Evolutionary conservation across 1,284 basidiomycete genomes (phyloP).

Genomic region (Ceratobasidium sp.): DNA sequence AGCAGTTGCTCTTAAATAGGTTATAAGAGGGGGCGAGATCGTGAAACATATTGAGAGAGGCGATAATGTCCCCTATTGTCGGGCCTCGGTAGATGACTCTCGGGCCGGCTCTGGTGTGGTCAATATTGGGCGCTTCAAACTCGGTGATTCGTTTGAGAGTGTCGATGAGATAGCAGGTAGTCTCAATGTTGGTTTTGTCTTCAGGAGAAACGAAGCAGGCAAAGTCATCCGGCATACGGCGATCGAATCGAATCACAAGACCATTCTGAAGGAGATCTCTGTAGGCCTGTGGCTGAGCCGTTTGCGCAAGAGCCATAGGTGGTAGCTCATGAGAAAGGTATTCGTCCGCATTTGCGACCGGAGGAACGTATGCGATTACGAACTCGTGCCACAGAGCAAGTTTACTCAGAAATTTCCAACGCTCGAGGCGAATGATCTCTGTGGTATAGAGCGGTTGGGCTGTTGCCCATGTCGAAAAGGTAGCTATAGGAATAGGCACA

Average conservation of each 20-base stretch:
- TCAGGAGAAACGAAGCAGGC: not conserved
- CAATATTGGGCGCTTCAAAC: not conserved
- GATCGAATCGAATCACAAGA: not conserved
- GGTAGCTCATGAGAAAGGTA: not conserved
- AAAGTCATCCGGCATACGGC: not conserved
- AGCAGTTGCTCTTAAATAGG: not conserved
- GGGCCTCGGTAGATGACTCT: not conserved
- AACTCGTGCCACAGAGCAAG: not conserved
- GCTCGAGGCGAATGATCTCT: not conserved
- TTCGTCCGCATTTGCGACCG: not conserved
- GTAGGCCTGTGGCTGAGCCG: not conserved
- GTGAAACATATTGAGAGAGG: not conserved
- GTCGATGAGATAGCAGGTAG: not conserved
- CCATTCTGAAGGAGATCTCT: not conserved
- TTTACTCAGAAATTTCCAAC: not conserved
- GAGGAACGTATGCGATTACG: not conserved
- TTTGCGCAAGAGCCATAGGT: not conserved
- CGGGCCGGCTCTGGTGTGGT: not conserved
- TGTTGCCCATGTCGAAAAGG: not conserved
- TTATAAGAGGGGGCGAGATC: not conserved
- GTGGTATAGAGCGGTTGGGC: not conserved
- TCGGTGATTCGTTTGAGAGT: not conserved
- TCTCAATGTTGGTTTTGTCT: not conserved
- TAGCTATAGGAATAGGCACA: not conserved
- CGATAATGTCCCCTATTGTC: not conserved